Percentiles rank a stretch among this genome's conserved stretches.
These are phyloP conservation scores for Basipetospora chlamydospora DNA, from an alignment of 2,329 filamentous ascomycete genomes.

Conservation along the genomic window DNA sequence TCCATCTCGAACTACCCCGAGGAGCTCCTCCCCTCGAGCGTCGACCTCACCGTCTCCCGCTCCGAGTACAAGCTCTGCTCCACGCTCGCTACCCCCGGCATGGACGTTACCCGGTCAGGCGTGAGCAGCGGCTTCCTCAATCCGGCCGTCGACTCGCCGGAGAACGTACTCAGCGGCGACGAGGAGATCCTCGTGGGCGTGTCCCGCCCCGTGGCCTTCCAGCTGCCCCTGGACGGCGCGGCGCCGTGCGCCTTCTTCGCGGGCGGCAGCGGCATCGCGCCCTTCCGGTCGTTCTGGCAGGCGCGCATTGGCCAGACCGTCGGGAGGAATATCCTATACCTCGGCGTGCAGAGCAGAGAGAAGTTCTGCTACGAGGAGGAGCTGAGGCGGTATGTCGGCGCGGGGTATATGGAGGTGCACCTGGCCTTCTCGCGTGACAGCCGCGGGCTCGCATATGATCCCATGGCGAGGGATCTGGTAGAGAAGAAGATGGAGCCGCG, in stretches of 20 bases:
- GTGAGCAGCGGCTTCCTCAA: constrained; percentile 42
- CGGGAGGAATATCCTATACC: constrained; percentile 32
- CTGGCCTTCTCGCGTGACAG: constrained; percentile 37
- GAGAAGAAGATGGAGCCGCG: constrained; percentile 33
- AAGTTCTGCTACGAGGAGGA: constrained; percentile 37
- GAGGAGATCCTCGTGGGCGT: constrained; percentile 37
- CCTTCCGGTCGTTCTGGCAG: constrained; percentile 40
- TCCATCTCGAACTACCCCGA: constrained; percentile 35
- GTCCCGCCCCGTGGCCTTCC: constrained; percentile 34
- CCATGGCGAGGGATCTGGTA: constrained; percentile 24
- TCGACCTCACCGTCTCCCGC: constrained; percentile 36
- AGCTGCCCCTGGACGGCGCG: constrained; percentile 32
- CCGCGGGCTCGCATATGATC: constrained; percentile 30
- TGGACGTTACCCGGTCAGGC: constrained; percentile 22
- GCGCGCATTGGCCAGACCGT: constrained; percentile 24
- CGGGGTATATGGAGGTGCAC: constrained; percentile 35
- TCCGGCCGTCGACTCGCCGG: constrained; percentile 22
- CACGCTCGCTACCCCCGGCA: constrained; percentile 21
- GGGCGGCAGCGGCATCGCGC: constrained; percentile 37
- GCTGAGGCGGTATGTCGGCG: constrained; percentile 27
- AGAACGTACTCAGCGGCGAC: constrained; percentile 23
- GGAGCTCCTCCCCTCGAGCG: constrained; percentile 33
- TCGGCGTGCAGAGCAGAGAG: constrained; percentile 36
- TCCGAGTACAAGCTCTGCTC: constrained; percentile 33
- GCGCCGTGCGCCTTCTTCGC: constrained; percentile 38